phyloP scores from a whole-genome alignment of 1,284 basidiomycete species.

The Neolentinus lepideus region DNA sequence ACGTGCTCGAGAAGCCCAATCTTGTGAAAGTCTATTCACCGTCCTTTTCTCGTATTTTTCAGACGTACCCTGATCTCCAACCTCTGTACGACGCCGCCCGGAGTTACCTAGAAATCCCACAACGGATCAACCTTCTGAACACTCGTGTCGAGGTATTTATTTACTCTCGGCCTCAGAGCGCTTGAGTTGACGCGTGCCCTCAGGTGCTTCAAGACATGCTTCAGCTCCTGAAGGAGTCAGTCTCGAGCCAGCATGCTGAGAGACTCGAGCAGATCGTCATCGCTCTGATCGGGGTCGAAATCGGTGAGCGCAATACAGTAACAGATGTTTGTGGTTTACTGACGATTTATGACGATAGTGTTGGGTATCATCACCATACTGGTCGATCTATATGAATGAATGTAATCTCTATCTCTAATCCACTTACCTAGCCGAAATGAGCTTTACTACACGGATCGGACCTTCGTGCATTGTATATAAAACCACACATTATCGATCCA shows the following conservation, averaged over 20 bases:
- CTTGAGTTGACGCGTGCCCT: conserved; percentile 3
- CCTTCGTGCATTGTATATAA: not conserved
- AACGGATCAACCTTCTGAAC: conserved; percentile 89
- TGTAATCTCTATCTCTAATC: not conserved
- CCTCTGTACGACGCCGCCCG: conserved; percentile 92
- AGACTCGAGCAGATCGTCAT: conserved; percentile 96
- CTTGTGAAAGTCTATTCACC: not conserved
- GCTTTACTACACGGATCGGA: not conserved
- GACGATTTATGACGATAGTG: conserved; percentile 30
- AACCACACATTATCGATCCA: not conserved
- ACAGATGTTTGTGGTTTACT: conserved; percentile 6
- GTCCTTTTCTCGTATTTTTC: conserved; percentile 3
- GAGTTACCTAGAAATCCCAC: conserved; percentile 92
- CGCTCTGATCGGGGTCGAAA: conserved; percentile 85
- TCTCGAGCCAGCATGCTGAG: conserved; percentile 87
- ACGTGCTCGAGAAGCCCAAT: conserved; percentile 17
- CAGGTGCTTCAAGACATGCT: conserved; percentile 97
- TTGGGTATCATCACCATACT: conserved; percentile 69
- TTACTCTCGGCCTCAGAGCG: not conserved
- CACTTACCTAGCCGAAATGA: not conserved
- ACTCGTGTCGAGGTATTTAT: conserved; percentile 79
- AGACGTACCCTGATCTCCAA: conserved; percentile 91
- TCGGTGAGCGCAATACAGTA: conserved; percentile 39
- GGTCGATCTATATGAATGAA: conserved; percentile 50
- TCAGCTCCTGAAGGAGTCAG: conserved; percentile 90